Evolutionary conservation across 345 rosid species (phyloP).

Genomic region (Anacardium occidentale): DNA sequence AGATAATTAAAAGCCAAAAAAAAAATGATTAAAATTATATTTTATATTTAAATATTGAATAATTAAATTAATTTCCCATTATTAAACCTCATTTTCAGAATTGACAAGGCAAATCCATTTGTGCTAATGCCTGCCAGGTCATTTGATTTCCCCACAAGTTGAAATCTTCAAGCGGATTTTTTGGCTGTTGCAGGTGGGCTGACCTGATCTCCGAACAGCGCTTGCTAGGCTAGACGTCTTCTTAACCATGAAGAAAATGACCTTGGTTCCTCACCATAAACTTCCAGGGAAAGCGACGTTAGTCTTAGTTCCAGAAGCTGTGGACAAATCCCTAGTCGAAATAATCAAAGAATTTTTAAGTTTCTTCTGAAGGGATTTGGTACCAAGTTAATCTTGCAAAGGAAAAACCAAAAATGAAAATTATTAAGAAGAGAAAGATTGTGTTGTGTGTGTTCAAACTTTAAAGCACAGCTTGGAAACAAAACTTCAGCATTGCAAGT

Average conservation of each 20-base stretch:
- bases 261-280: not conserved
- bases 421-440: not conserved
- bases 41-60: too few relatives aligned
- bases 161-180: not conserved
- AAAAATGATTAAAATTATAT: too few relatives aligned
- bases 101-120: not conserved
- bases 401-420: not conserved
- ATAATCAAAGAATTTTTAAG: too few relatives aligned
- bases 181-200: constrained; percentile 1
- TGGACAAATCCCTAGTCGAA: not conserved
- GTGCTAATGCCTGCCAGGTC: not conserved
- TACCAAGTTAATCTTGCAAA: not conserved
- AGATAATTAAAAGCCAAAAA: too few relatives aligned
- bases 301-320: not conserved
- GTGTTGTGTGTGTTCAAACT: too few relatives aligned
- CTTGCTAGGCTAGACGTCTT: not conserved
- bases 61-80: too few relatives aligned
- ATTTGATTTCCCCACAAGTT: not conserved
- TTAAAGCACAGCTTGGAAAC: not conserved
- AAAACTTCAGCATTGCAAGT: not conserved
- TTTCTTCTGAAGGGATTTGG: too few relatives aligned
- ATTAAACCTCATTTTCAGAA: not conserved
- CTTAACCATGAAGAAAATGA: not conserved
- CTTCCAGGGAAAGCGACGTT: not conserved
- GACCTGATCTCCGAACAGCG: not conserved